Percentiles rank a stretch among this genome's conserved stretches.
Evolutionary conservation across 2,329 filamentous ascomycete species (phyloP).

Genomic region (Botrytis deweyae): DNA sequence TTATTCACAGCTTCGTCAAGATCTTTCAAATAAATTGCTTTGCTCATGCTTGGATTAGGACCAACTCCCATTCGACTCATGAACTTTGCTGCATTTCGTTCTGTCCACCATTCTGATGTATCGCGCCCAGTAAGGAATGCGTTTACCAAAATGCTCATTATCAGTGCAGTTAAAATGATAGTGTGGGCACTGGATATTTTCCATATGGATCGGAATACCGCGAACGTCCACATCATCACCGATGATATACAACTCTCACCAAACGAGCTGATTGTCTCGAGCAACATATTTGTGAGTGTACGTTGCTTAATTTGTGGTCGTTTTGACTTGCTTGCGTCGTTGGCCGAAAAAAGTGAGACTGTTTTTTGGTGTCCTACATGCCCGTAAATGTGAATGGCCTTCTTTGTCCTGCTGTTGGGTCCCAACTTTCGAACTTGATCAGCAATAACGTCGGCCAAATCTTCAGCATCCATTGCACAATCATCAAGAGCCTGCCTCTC

Average conservation of each 20-base stretch:
- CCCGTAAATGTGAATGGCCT: constrained; percentile 77
- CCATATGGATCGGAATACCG: constrained; percentile 62
- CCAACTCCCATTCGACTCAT: constrained; percentile 79
- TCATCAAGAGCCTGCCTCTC: constrained; percentile 74
- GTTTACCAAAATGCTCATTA: constrained; percentile 70
- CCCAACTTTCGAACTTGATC: constrained; percentile 77
- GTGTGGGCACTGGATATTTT: constrained; percentile 70
- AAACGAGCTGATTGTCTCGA: constrained; percentile 71
- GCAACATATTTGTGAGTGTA: constrained; percentile 66
- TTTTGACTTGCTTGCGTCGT: constrained; percentile 45
- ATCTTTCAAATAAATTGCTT: constrained; percentile 79
- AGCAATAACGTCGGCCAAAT: constrained; percentile 71
- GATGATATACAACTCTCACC: constrained; percentile 73
- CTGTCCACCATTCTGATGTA: constrained; percentile 77
- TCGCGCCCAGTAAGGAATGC: constrained; percentile 72
- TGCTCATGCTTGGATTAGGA: constrained; percentile 79
- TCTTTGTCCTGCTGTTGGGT: constrained; percentile 70
- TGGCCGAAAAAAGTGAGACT: constrained; percentile 57
- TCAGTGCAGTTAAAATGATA: constrained; percentile 68
- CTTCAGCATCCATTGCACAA: constrained; percentile 67
- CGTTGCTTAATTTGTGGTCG: constrained; percentile 59
- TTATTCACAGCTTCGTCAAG: constrained; percentile 60
- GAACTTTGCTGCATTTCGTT: constrained; percentile 75
- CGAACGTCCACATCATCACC: constrained; percentile 74
- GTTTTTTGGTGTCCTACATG: constrained; percentile 68